Evolutionary conservation across 2,329 filamentous ascomycete genomes (phyloP).

Genomic region (Bipolaris oryzae): DNA sequence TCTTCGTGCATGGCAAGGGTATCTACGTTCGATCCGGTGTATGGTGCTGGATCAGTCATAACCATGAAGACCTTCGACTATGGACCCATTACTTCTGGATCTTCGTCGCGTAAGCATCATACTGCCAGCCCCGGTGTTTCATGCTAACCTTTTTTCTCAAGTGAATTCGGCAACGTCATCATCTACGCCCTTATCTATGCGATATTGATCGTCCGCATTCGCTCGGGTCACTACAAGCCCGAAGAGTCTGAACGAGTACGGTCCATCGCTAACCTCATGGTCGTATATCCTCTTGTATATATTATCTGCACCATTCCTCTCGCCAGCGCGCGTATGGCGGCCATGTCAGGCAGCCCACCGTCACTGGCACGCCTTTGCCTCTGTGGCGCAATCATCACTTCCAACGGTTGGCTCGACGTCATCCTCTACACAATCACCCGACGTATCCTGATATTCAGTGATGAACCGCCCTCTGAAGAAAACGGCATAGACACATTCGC

Average conservation of each 20-base stretch:
- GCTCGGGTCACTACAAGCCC: slow-evolving; percentile 43
- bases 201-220: slow-evolving; percentile 49
- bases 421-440: slow-evolving; percentile 64
- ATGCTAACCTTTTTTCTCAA: slow-evolving; percentile 13
- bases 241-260: slow-evolving; percentile 45
- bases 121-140: neutral
- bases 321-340: slow-evolving; percentile 67
- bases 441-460: slow-evolving; percentile 60
- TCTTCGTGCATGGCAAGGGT: slow-evolving; percentile 51
- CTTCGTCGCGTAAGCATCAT: slow-evolving; percentile 52
- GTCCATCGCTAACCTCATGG: slow-evolving; percentile 61
- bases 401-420: slow-evolving; percentile 65
- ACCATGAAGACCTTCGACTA: slow-evolving; percentile 62
- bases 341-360: slow-evolving; percentile 61
- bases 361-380: slow-evolving; percentile 57
- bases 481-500: slow-evolving; percentile 47
- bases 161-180: slow-evolving; percentile 58
- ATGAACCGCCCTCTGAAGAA: slow-evolving; percentile 50
- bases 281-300: slow-evolving; percentile 72
- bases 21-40: slow-evolving; percentile 69
- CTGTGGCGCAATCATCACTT: slow-evolving; percentile 62
- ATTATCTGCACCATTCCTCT: slow-evolving; percentile 71
- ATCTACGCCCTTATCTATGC: slow-evolving; percentile 56
- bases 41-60: slow-evolving; percentile 70
- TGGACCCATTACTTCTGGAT: slow-evolving; percentile 71